Percentiles rank a stretch among this genome's conserved stretches.
Evolutionary conservation across 1,139 yeast genomes (phyloP).

Genomic region (Kodamaea alishanica): DNA sequence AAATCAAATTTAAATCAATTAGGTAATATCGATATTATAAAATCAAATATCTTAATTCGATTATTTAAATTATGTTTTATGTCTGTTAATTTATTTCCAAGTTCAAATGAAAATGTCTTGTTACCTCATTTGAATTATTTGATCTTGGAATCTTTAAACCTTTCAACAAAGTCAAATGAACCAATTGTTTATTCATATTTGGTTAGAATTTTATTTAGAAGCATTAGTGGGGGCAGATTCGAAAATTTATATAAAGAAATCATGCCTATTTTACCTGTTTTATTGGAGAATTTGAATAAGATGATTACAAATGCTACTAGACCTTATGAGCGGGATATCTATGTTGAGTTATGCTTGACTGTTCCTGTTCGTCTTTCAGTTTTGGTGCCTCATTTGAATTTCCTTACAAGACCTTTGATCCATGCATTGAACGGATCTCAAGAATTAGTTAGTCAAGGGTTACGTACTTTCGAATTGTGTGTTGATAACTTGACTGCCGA

Average conservation of each 20-base stretch:
- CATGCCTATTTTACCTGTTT: slow-evolving; percentile 81
- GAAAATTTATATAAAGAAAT: slow-evolving; percentile 90
- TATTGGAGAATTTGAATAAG: slow-evolving; percentile 80
- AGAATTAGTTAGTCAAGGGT: slow-evolving; percentile 89
- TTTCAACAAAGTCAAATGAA: slow-evolving; percentile 85
- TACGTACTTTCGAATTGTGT: slow-evolving; percentile 91
- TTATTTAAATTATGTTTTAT: slow-evolving; percentile 88
- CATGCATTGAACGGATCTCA: slow-evolving; percentile 87
- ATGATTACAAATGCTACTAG: slow-evolving; percentile 79
- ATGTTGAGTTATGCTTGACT: slow-evolving; percentile 89
- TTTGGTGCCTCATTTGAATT: slow-evolving; percentile 85
- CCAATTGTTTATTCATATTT: slow-evolving; percentile 87
- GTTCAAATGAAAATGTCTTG: slow-evolving; percentile 80
- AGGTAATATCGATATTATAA: slow-evolving; percentile 76
- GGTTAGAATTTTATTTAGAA: slow-evolving; percentile 84
- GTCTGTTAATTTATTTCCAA: slow-evolving; percentile 92
- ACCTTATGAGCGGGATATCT: slow-evolving; percentile 88
- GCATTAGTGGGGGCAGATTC: slow-evolving; percentile 94
- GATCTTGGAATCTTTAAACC: slow-evolving; percentile 73
- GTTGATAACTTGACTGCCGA: slow-evolving; percentile 95
- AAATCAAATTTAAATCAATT: slow-evolving; percentile 69
- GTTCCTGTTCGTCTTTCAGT: slow-evolving; percentile 94
- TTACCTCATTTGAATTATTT: slow-evolving; percentile 82
- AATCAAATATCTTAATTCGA: slow-evolving; percentile 77
- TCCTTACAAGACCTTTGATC: slow-evolving; percentile 85